These are phyloP conservation scores for Auxenochlorella pyrenoidosa DNA, from an alignment of 139 green algal species.

Conservation along the genomic window DNA sequence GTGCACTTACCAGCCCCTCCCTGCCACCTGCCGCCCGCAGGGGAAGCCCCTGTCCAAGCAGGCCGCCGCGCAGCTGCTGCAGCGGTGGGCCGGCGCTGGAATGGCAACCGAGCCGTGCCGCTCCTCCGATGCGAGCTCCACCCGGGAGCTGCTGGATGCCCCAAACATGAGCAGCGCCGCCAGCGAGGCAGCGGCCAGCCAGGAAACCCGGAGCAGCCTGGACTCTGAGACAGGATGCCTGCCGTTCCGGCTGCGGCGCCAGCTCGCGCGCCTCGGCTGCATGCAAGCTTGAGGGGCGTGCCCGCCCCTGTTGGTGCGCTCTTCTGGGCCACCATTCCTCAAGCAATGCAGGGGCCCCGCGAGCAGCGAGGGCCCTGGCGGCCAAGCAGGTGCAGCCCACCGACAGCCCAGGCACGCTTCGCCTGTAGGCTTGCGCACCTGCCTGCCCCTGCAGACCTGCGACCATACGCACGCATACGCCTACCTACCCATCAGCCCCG, in stretches of 20 bases:
- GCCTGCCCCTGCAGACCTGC: no score
- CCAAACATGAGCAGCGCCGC: background rate
- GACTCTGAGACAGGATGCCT: background rate
- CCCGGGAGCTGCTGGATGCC: background rate
- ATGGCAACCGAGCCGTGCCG: background rate
- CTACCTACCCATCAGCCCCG: no score
- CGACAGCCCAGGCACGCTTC: no score
- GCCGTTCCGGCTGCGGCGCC: background rate
- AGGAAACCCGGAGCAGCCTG: background rate
- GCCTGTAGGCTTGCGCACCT: no score
- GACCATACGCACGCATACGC: no score
- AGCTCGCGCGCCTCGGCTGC: background rate
- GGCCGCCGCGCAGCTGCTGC: background rate
- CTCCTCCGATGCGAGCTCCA: background rate
- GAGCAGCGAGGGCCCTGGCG: no score
- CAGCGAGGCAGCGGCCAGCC: background rate
- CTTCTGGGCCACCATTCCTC: no score
- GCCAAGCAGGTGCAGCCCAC: no score
- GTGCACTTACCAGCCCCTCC: background rate
- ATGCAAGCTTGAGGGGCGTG: no score
- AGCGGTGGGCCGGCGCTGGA: background rate
- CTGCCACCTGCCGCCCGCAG: background rate
- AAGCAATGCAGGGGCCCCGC: no score
- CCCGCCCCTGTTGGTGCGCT: no score
- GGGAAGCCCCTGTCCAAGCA: slow-evolving; percentile 3